These are phyloP conservation scores for Huntiella savannae DNA, from an alignment of 2,329 filamentous ascomycete genomes.

Conservation along the genomic window DNA sequence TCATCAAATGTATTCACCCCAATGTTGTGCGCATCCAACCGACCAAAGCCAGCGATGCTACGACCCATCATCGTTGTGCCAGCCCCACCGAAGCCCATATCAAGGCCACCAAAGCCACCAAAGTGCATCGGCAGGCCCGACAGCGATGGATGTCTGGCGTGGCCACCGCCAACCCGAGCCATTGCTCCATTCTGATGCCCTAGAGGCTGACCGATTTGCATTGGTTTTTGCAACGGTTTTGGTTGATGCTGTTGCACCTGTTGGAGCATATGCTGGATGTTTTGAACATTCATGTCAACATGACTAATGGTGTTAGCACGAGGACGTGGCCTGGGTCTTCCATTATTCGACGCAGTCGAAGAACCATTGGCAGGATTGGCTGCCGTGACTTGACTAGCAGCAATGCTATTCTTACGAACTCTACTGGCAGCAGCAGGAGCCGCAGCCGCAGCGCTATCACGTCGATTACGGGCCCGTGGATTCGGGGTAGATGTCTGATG, in stretches of 20 bases:
- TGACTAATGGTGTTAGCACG: slow-evolving; percentile 94
- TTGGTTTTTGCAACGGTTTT: slow-evolving; percentile 45
- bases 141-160: slow-evolving; percentile 50
- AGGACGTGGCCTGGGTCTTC: slow-evolving; percentile 31
- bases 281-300: slow-evolving; percentile 59
- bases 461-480: slow-evolving; percentile 65
- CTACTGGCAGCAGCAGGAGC: slow-evolving; percentile 42
- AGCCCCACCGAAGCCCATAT: too few species aligned
- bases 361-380: slow-evolving; percentile 39
- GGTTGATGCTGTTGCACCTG: slow-evolving; percentile 19
- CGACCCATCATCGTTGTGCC: too few species aligned
- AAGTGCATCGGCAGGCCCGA: slow-evolving; percentile 31
- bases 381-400: slow-evolving; percentile 29
- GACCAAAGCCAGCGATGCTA: too few species aligned
- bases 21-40: too few species aligned
- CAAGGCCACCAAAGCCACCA: too few species aligned
- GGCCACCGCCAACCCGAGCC: slow-evolving; percentile 20
- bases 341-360: slow-evolving; percentile 14
- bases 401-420: slow-evolving; percentile 84
- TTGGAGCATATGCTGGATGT: slow-evolving; percentile 43
- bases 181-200: slow-evolving; percentile 39
- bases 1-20: background rate
- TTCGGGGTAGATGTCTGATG: slow-evolving; percentile 84
- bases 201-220: slow-evolving; percentile 21
- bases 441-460: slow-evolving; percentile 70